Evolutionary conservation across 2,329 filamentous ascomycete genomes (phyloP), one percentile per base, ranked within the genome.

Genomic region (Fusarium nanum): DNA sequence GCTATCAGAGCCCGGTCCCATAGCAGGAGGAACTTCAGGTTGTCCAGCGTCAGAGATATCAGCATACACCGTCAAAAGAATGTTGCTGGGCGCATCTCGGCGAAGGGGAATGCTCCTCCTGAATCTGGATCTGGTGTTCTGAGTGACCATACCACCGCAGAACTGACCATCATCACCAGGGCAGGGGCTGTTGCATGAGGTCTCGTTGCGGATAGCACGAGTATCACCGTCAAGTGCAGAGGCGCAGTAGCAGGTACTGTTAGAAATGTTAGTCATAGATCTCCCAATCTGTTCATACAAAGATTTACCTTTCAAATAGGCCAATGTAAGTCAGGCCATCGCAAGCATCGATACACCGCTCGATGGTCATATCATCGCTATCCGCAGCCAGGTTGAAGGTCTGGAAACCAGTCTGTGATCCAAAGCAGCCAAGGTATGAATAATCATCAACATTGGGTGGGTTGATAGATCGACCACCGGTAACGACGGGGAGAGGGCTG

Each of bases 211-310:
- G 3, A 80, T 67, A 14, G 83, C 80, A 14, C 70, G 76, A n/a
- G 83, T 82, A 46, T 79, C 77, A 7, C 76, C 74, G 40, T 82
- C 81, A 20, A 86, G 76, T 3, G 55, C 61, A 14, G 81, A 76
- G 34, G 83, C 83, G 60, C 85, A 87, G 75, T 83, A 85, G 71
- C 84, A 86, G 23, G 75, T 76, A 13, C 76, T 81, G 28, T 14
- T 11, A n/a, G 10, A 9, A 6, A 22, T 25, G 32, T 69, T n/a
- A 67, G 55, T 49, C 27, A 16, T 40, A 20, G 2, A 18, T 14
- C 18, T 22, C 7, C 7, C 25, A 7, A 25, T 16, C 5, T 13
- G 9, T 30, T 14, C 10, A 40, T 13, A 3, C 12, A 30, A 5
- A 32, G 18, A 60, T 70, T 62, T 47, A 71, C 73, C 57, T 46